Base-by-base conservation (phyloP, 2,329 filamentous ascomycete genomes). In the Phialocephala subalpina region DNA sequence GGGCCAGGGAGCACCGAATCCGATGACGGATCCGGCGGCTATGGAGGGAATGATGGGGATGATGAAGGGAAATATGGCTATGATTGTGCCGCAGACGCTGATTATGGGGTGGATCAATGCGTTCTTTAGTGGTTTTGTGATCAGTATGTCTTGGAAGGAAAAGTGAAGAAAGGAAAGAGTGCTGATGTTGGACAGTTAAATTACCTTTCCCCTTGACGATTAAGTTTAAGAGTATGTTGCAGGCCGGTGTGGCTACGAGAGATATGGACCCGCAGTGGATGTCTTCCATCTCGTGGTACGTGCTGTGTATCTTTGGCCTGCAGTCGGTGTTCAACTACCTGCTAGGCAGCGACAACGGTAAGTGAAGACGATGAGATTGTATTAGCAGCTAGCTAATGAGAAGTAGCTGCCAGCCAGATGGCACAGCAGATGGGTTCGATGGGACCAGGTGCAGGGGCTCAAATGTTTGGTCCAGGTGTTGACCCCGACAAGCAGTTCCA, bases 21-120 rank as follows among this genome's bases (percentile, higher is more conserved):
- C 96, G 3, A 94, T 99, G 88, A 92, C 91, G 12, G 96, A 99
- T 78, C 97, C 97, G 25, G 91, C 91, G 57, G 93, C 93, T 65
- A 99, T 99, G 96, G 97, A 99, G 77, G 95, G 94, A 73, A 99
- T 99, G 96, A 99, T 99, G 96, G 95, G 96, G 73, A 97, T 97
- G 93, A 97, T 99, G 93, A 99, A 99, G 87, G 94, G 94, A 65
- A 97, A 99, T 78, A 97, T 99, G 92, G 95, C 96, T 70, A 99
- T 98, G 96, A 98, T 99, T 83, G 93, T 99, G 65, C 96, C 96
- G 58, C 97, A 99, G 80, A 98, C 94, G 6, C 82, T 99, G 77
- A 99, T 99, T 73, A 99, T 99, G 96, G 96, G 95, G 72, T 99
- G 96, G 96, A 98, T 99, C 78, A 99, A 99, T 82, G 94, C 96